phyloP scores from a whole-genome alignment of 177 flowering plant genomes.

The Vitis hybrid region DNA sequence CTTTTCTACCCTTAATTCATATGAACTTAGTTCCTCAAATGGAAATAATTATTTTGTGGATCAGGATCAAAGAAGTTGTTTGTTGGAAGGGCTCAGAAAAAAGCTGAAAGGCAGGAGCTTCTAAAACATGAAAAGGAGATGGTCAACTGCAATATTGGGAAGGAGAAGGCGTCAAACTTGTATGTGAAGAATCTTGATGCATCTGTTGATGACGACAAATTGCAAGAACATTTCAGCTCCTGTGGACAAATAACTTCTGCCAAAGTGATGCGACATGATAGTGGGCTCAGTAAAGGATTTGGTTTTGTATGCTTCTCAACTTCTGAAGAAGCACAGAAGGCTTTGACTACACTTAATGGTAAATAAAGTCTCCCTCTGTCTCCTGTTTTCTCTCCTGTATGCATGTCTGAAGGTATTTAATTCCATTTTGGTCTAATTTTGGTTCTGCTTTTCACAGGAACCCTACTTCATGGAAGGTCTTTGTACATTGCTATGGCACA shows the following conservation, averaged over 20 bases:
- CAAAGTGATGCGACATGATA: slow-evolving; percentile 23
- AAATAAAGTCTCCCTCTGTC: background rate
- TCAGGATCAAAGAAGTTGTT: slow-evolving; percentile 37
- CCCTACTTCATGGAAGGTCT: slow-evolving; percentile 13
- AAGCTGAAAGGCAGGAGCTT: slow-evolving; percentile 29
- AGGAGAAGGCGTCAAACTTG: slow-evolving; percentile 31
- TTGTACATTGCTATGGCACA: slow-evolving; percentile 32
- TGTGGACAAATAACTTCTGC: slow-evolving; percentile 35
- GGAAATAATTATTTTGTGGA: background rate
- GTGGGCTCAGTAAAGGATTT: slow-evolving; percentile 31
- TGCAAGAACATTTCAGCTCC: slow-evolving; percentile 25
- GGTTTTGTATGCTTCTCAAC: slow-evolving; percentile 29
- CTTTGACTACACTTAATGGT: slow-evolving; percentile 34
- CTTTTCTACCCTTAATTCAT: background rate
- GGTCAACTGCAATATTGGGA: background rate
- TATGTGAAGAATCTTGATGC: slow-evolving; percentile 36
- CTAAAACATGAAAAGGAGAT: slow-evolving; percentile 12
- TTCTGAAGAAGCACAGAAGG: slow-evolving; percentile 38
- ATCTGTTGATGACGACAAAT: slow-evolving; percentile 27
- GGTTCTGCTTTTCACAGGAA: slow-evolving; percentile 18
- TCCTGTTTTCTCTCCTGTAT: background rate
- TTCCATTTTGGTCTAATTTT: slow-evolving; percentile 5
- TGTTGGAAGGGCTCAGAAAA: slow-evolving; percentile 45
- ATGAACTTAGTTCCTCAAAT: background rate
- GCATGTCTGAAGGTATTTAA: background rate